A percentile compares a stretch with the other conserved stretches of the same genome.
These are phyloP conservation scores for Clavispora phyllophila DNA, from an alignment of 805 yeast genomes.

Conservation along the genomic window DNA sequence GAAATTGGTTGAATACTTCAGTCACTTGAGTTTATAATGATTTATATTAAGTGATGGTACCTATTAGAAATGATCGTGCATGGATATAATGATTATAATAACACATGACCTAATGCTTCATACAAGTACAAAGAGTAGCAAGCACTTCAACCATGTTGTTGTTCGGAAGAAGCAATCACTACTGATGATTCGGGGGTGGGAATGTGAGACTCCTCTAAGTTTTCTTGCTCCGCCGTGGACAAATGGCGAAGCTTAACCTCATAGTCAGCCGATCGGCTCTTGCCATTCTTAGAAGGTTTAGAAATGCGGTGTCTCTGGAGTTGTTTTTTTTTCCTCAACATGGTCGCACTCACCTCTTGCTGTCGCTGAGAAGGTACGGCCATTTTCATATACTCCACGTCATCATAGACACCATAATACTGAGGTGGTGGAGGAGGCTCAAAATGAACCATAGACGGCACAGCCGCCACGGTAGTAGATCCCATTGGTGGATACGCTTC, in stretches of 20 bases:
- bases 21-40: conserved; percentile 6
- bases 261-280: conserved; percentile 3
- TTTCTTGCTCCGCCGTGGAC: neutral
- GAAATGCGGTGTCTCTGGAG: conserved; percentile 14
- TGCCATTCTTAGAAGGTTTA: conserved; percentile 5
- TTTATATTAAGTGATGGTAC: neutral
- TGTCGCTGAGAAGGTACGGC: conserved; percentile 23
- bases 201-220: conserved; percentile 1
- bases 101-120: no score
- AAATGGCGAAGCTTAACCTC: conserved; percentile 6
- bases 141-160: neutral
- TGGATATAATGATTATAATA: no score
- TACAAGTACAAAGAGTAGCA: neutral
- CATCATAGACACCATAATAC: conserved; percentile 7
- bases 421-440: conserved; percentile 2
- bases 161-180: neutral
- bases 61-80: neutral
- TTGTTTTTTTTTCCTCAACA: conserved; percentile 30
- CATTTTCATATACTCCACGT: conserved; percentile 5
- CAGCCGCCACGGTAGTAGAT: conserved; percentile 2
- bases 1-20: conserved; percentile 45
- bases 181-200: conserved; percentile 7
- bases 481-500: neutral
- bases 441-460: conserved; percentile 6
- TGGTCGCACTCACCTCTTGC: conserved; percentile 27